A percentile compares a stretch with the other conserved stretches of the same genome.
phyloP scores from a whole-genome alignment of 2,329 filamentous ascomycete species.

The Knufia petricola region DNA sequence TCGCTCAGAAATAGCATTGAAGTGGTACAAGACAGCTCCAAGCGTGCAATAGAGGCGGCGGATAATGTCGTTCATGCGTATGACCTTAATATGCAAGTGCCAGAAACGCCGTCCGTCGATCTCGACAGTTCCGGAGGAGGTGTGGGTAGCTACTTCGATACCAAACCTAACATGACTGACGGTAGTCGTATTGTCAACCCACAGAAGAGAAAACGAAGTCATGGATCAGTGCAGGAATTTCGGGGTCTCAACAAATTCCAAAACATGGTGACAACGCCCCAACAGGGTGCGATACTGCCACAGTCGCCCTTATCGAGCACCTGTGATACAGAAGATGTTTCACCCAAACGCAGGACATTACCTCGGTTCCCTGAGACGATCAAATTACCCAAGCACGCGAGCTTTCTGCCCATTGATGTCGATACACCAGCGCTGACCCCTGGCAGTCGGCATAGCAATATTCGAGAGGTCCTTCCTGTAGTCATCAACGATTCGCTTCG shows the following conservation, averaged over 20 bases:
- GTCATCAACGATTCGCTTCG: conserved; percentile 41
- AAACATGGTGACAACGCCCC: conserved; percentile 26
- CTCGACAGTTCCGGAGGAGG: conserved; percentile 27
- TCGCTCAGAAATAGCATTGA: conserved; percentile 60
- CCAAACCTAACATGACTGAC: conserved; percentile 33
- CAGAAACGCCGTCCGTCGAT: conserved; percentile 48
- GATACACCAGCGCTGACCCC: conserved; percentile 14
- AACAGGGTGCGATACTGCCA: conserved; percentile 14
- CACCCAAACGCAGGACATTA: conserved; percentile 10
- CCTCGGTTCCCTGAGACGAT: conserved; percentile 12
- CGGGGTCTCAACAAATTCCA: conserved; percentile 27
- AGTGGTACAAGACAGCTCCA: conserved; percentile 62
- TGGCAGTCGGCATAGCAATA: conserved; percentile 34
- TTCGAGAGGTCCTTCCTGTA: conserved; percentile 37
- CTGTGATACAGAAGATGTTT: conserved; percentile 8
- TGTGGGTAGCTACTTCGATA: conserved; percentile 25
- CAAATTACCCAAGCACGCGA: conserved; percentile 6
- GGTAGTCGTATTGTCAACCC: conserved; percentile 36
- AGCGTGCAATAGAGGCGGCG: conserved; percentile 61
- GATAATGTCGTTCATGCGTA: conserved; percentile 69
- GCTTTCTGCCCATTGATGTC: conserved; percentile 15
- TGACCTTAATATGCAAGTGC: conserved; percentile 64
- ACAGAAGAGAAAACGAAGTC: conserved; percentile 37
- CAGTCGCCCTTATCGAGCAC: conserved; percentile 26
- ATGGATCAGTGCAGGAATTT: conserved; percentile 24